Base-by-base conservation (phyloP, 2,329 filamentous ascomycete species). In the Claviceps spartinae region DNA sequence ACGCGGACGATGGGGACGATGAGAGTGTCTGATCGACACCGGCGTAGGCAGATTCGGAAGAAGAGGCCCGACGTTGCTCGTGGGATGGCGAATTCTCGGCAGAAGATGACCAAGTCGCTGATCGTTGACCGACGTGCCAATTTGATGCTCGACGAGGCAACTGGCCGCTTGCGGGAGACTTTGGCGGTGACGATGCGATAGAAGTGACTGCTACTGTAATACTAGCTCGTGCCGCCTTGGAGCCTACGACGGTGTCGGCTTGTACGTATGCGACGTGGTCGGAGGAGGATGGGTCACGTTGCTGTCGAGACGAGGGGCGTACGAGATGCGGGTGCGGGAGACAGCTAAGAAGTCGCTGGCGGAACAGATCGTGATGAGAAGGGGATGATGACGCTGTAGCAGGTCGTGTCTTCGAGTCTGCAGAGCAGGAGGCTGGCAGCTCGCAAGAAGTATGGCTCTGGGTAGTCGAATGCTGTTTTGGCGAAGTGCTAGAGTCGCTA, bases 361-460 rank as follows among this genome's bases (percentile, higher is more conserved):
- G 56, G 48, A 51, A 54, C 50, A 49, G 44, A 51, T 52, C 52
- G 52, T 50, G 55, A 47, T 56, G 53, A 44, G 55, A 55, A 54
- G 56, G 52, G 52, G 47, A 49, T 50, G 58, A 56, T 55, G 56
- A 58, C 56, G 54, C 53, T 55, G 60, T 52, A 53, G 58, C 41
- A n/a, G 41, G 55, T 47, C 48, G 59, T 54, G 53, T 68, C 52
- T 65, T 66, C 51, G 73, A 65, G 64, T 78, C 75, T 57, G 69
- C 72, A 60, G 76, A 76, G 54, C 76, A 76, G 62, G 74, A 77
- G 22, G 75, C 70, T 30, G 77, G 76, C 57, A 78, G 65, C 59
- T 78, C 79, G 55, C 76, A 79, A 41, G 75, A 72, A 60, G 71
- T 78, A 63, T 78, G 72, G 61, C 62, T 74, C 57, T 75, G 73